phyloP scores from a whole-genome alignment of 2,329 filamentous ascomycete species.

The Ascochyta rabiei region DNA sequence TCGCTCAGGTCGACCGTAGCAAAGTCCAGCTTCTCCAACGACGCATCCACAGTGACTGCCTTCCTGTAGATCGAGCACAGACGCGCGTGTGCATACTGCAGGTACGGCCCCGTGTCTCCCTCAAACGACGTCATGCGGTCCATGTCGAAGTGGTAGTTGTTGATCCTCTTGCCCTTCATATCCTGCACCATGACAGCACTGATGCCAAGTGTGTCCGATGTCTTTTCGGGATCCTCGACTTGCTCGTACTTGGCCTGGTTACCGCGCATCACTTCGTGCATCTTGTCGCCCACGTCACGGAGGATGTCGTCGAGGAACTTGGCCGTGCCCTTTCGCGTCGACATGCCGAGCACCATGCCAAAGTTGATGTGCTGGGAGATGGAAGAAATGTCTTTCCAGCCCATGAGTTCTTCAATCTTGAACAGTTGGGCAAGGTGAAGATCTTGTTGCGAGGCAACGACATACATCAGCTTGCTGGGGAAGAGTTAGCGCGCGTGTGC shows the following conservation, averaged over 20 bases:
- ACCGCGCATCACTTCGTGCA: slow-evolving; percentile 96
- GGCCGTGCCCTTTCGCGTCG: slow-evolving; percentile 66
- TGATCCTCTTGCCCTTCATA: slow-evolving; percentile 88
- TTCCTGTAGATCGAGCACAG: slow-evolving; percentile 56
- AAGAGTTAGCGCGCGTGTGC: neutral
- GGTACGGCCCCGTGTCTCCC: slow-evolving; percentile 82
- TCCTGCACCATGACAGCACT: slow-evolving; percentile 98
- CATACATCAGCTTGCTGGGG: slow-evolving; percentile 67
- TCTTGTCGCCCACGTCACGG: slow-evolving; percentile 77
- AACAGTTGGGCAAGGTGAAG: slow-evolving; percentile 69
- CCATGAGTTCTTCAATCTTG: slow-evolving; percentile 68
- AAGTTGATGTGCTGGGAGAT: slow-evolving; percentile 70
- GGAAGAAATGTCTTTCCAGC: slow-evolving; percentile 63
- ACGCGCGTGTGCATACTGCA: slow-evolving; percentile 73
- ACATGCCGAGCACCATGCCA: slow-evolving; percentile 69
- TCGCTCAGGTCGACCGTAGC: slow-evolving; percentile 71
- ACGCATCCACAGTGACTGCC: slow-evolving; percentile 55
- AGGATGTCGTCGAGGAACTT: slow-evolving; percentile 58
- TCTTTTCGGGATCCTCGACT: slow-evolving; percentile 79
- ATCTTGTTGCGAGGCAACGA: slow-evolving; percentile 69
- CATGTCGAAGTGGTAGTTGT: slow-evolving; percentile 77
- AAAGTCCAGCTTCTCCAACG: slow-evolving; percentile 61
- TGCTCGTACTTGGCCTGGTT: slow-evolving; percentile 91
- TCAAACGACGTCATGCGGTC: slow-evolving; percentile 83
- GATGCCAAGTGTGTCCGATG: slow-evolving; percentile 89